phyloP scores from a whole-genome alignment of 2,329 filamentous ascomycete species.

The Aspergillus sp. region DNA sequence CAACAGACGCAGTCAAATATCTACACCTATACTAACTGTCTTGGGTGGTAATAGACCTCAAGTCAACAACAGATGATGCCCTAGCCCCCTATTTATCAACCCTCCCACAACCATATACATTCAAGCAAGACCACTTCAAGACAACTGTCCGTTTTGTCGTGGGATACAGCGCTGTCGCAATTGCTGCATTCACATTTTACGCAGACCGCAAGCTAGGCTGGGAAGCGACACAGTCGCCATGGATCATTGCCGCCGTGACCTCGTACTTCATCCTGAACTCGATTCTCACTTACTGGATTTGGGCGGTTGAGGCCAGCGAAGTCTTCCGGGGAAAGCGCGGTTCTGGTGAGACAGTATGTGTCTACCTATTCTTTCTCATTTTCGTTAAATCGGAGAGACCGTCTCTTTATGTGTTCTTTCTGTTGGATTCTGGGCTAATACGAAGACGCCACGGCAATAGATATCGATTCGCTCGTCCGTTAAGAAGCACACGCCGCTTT shows the following conservation, averaged over 20 bases:
- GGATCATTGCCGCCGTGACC: conserved; percentile 75
- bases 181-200: conserved; percentile 80
- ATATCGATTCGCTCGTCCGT: conserved; percentile 70
- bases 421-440: neutral
- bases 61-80: conserved; percentile 94
- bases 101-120: conserved; percentile 62
- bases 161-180: conserved; percentile 77
- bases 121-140: conserved; percentile 77
- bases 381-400: neutral
- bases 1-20: neutral
- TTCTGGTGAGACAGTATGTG: conserved; percentile 62
- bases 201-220: conserved; percentile 93
- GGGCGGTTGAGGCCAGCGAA: conserved; percentile 74
- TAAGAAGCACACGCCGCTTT: conserved; percentile 78
- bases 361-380: neutral
- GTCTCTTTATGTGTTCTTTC: too few relatives aligned
- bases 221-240: conserved; percentile 73
- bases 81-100: conserved; percentile 90
- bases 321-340: conserved; percentile 75
- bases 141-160: conserved; percentile 79
- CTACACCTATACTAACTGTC: neutral
- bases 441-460: conserved; percentile 42
- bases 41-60: conserved; percentile 66
- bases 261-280: conserved; percentile 79
- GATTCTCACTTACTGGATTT: conserved; percentile 79